Base-by-base conservation (phyloP, 140 eudicot species). In the Cichorium intybus region DNA sequence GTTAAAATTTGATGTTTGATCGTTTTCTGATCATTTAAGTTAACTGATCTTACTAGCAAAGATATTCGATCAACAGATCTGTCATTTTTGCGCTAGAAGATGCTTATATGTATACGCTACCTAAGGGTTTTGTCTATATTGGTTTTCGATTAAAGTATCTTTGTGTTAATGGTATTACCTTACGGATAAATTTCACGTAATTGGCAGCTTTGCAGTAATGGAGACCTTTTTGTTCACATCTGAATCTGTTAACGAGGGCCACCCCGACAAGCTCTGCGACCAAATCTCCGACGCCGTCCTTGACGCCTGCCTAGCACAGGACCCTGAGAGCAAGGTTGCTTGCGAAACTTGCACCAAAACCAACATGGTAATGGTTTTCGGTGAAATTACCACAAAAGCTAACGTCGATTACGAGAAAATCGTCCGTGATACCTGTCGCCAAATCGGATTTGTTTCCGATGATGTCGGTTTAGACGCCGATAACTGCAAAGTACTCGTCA, bases 291-390 rank as follows among this genome's bases (percentile, higher is more conserved):
- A 66, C 35, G 72, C 72, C 10, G 72, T 66, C 26, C 72, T 66
- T 51, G 72, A 66, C 34, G 72, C 72, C 34, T 66, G 72, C 34
- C 62, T 66, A 6, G 62, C 6, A 51, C 62, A 66, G 29, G 72
- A 66, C 62, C 72, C 72, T 34, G 72, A 66, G 3, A 66, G 72
- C 62, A 66, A 66, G 43, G 72, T 66, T 66, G 72, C 72, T 23
- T 66, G 72, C 34, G 72, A 66, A 20, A 52, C 72, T 35, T 66
- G 72, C 62, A 66, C 72, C 18, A 66, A 66, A 56, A 66, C 72
- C 49, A 66, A 66, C 34, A 66, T 66, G 72, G 72, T 66, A 16
- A 66, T 66, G 71, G 71, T 66, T 21, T 51, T 51, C 33, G 71
- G 62, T 53, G 72, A 53, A 17, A 35, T 66, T 11, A 66, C 54